Evolutionary conservation across 495 filamentous ascomycete species (phyloP), one percentile per base, ranked within the genome.

Genomic region (Podospora pseudocomata): DNA sequence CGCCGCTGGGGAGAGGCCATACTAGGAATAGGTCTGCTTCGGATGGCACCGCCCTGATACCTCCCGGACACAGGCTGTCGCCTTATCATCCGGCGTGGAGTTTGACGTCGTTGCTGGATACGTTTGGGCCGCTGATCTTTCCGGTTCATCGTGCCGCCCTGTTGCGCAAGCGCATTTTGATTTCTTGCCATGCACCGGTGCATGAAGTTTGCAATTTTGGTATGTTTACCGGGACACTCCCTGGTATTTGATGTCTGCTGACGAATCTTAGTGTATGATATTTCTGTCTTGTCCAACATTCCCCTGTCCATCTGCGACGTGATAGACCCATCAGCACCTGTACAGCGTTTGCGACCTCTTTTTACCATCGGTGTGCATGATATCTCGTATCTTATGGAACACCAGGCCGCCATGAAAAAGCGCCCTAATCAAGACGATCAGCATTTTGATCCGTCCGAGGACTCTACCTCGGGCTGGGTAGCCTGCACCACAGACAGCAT

Each of bases 401-500:
- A 87, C 60, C 74, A 81, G 32, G 78, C 78, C 15, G 72, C 77
- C 19, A 71, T 77, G 55, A 82, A 80, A 63, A 71, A 74, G 15
- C 68, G 63, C 3, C 64, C 61, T 61, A 67, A 60, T 60, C 73
- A 67, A 15, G 71, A 66, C 64, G 67, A 74, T 13, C 73, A 77
- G 28, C 65, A 67, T 16, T 67, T 73, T 59, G 65, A 67, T 16
- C 60, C 68, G 6, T 59, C 68, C 19, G 79, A 83, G 15, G 89
- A 89, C 49, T 75, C 79, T 26, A 84, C 86, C 13, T 82, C 86
- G 1, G 89, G 91, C 15, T 98, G 93, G 94, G 86, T 97, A 59
- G 95, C 95, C 1, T 97, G 94, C 77, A 95, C 94, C 34, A 98
- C 95, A 26, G 95, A 99, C 76, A 93, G 89, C 73, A 91, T 99